Conservation (phyloP, 2,329 filamentous ascomycete species). For the Cladosporium sp. region DNA sequence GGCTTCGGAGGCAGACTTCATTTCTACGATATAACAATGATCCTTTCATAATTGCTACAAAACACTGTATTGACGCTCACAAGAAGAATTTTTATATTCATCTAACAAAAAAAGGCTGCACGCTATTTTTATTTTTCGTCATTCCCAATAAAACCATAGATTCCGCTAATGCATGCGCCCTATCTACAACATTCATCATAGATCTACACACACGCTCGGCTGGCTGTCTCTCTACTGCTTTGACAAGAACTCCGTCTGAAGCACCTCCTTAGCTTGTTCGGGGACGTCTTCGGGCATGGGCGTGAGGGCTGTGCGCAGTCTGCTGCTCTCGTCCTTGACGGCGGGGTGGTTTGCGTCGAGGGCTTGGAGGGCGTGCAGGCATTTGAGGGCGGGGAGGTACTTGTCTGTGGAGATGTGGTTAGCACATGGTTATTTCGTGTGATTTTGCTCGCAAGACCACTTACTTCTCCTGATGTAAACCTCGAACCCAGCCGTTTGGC, state of each 20-base stretch:
- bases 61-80: no score
- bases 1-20: no score
- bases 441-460: constrained; percentile 28
- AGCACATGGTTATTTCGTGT: neutral
- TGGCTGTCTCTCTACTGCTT: constrained; percentile 1
- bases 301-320: constrained; percentile 2
- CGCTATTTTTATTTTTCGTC: neutral
- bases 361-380: constrained; percentile 66
- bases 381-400: constrained; percentile 80
- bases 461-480: constrained; percentile 79
- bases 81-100: no score
- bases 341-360: constrained; percentile 50
- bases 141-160: neutral
- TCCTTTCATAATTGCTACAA: no score
- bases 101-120: neutral
- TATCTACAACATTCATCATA: neutral
- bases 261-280: constrained; percentile 7
- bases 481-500: constrained; percentile 82
- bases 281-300: constrained; percentile 9
- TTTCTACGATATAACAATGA: no score
- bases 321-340: constrained; percentile 8
- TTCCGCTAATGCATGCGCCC: neutral
- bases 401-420: constrained; percentile 54
- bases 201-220: neutral
- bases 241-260: constrained; percentile 11